Percentiles rank a stretch among this genome's conserved stretches.
Conservation (phyloP, 495 filamentous ascomycete species). For the Chaetomium tenue region DNA sequence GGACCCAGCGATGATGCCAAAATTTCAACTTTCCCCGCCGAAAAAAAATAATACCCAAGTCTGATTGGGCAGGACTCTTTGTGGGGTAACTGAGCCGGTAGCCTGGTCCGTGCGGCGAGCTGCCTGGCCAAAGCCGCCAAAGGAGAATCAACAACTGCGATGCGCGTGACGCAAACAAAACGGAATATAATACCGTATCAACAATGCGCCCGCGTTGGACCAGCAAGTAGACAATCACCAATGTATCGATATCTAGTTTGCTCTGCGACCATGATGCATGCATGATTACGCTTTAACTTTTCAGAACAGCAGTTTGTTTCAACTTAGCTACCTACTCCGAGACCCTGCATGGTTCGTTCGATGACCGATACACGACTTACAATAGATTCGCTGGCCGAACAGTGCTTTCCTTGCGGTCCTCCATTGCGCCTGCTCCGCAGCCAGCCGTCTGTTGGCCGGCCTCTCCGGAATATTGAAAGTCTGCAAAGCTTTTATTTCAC, state of each 20-base stretch:
- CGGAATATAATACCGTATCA: not conserved
- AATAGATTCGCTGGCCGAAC: not conserved
- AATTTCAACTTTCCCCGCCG: constrained; percentile 37
- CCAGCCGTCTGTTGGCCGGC: no score
- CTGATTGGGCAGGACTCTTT: constrained; percentile 24
- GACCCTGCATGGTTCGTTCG: not conserved
- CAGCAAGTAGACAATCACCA: not conserved
- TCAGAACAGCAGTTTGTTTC: not conserved
- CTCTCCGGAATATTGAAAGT: no score
- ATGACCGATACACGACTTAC: not conserved
- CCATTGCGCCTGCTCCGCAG: no score
- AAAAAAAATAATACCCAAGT: constrained; percentile 27
- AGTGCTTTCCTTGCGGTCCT: no score
- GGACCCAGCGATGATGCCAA: constrained; percentile 31
- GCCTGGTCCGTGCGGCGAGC: constrained; percentile 2
- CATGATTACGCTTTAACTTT: no score
- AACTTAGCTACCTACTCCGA: not conserved
- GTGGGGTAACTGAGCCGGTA: not conserved
- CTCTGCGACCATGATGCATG: no score
- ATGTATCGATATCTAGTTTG: no score
- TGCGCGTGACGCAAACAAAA: not conserved
- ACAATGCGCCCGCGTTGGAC: no score
- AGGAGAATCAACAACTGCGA: not conserved
- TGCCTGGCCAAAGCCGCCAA: not conserved
- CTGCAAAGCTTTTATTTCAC: no score